Percentiles rank a stretch among this genome's conserved stretches.
Conservation (phyloP, 352 stramenopile genomes). For the Phytophthora rubi region DNA sequence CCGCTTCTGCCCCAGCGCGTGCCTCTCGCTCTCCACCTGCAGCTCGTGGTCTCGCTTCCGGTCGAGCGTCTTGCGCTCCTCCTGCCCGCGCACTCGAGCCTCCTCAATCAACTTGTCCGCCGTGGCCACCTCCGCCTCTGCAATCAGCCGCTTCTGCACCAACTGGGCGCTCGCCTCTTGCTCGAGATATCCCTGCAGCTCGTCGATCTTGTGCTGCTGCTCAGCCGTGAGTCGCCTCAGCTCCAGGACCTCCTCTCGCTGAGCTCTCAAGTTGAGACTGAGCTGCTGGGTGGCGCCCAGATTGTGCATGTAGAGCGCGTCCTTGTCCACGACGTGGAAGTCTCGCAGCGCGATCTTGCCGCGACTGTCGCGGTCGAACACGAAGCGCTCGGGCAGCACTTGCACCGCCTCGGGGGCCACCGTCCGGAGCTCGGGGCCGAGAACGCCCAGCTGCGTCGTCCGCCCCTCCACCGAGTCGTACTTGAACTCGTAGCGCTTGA, state of each 20-base stretch:
- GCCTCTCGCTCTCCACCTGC: slow-evolving; percentile 55
- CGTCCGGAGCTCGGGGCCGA: slow-evolving; percentile 63
- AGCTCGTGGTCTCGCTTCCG: slow-evolving; percentile 50
- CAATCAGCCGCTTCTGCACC: slow-evolving; percentile 65
- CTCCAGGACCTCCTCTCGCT: slow-evolving; percentile 38
- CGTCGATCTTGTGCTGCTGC: slow-evolving; percentile 46
- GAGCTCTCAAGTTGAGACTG: slow-evolving; percentile 39
- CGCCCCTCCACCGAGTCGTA: slow-evolving; percentile 62
- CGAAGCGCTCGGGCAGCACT: slow-evolving; percentile 59
- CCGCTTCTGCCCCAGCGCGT: slow-evolving; percentile 57
- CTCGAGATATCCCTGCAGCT: slow-evolving; percentile 60
- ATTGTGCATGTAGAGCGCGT: slow-evolving; percentile 92
- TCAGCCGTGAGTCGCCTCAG: slow-evolving; percentile 10
- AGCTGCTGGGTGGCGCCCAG: slow-evolving; percentile 90
- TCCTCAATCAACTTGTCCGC: slow-evolving; percentile 55
- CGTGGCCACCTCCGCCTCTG: slow-evolving; percentile 42
- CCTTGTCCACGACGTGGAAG: slow-evolving; percentile 85
- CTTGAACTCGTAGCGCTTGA: slow-evolving; percentile 62
- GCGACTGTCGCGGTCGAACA: slow-evolving; percentile 55
- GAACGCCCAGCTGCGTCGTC: slow-evolving; percentile 66
- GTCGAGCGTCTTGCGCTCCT: slow-evolving; percentile 64
- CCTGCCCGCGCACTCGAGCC: slow-evolving; percentile 41
- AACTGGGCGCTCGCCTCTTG: slow-evolving; percentile 73
- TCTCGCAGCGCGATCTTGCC: slow-evolving; percentile 77
- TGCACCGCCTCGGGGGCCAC: slow-evolving; percentile 80